phyloP scores from a whole-genome alignment of 2,329 filamentous ascomycete genomes.

The Stachybotrys chlorohalonatus region DNA sequence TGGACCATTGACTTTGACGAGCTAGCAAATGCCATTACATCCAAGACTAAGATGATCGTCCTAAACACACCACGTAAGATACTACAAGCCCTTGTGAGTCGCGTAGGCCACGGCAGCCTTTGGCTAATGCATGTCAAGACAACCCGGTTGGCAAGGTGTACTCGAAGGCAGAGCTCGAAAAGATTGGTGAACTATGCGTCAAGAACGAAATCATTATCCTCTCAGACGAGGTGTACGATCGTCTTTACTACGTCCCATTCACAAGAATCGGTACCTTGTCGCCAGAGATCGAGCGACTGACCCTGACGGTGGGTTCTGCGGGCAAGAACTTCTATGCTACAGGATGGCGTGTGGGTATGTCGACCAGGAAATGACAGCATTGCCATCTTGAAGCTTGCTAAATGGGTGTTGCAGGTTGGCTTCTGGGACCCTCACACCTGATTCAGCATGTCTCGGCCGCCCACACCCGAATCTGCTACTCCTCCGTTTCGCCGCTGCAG shows the following conservation, averaged over 20 bases:
- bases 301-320: conserved; percentile 87
- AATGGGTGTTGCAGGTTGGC: conserved; percentile 49
- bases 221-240: conserved; percentile 88
- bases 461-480: conserved; percentile 95
- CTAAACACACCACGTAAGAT: conserved; percentile 59
- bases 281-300: conserved; percentile 79
- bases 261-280: conserved; percentile 86
- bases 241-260: conserved; percentile 90
- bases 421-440: conserved; percentile 80
- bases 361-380: neutral
- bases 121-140: conserved; percentile 34
- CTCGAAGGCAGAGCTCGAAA: conserved; percentile 70
- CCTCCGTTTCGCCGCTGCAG: conserved; percentile 84
- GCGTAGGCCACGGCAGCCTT: neutral
- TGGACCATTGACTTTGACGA: conserved; percentile 83
- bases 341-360: conserved; percentile 74
- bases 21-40: conserved; percentile 71
- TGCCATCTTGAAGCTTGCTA: neutral
- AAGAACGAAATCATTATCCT: conserved; percentile 92
- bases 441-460: conserved; percentile 89
- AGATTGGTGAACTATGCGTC: conserved; percentile 80
- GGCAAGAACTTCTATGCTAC: conserved; percentile 99
- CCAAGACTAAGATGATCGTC: conserved; percentile 93
- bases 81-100: neutral
- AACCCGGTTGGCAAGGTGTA: conserved; percentile 98